phyloP scores from a whole-genome alignment of 2,329 filamentous ascomycete species.

The Hypocrella siamensis region DNA sequence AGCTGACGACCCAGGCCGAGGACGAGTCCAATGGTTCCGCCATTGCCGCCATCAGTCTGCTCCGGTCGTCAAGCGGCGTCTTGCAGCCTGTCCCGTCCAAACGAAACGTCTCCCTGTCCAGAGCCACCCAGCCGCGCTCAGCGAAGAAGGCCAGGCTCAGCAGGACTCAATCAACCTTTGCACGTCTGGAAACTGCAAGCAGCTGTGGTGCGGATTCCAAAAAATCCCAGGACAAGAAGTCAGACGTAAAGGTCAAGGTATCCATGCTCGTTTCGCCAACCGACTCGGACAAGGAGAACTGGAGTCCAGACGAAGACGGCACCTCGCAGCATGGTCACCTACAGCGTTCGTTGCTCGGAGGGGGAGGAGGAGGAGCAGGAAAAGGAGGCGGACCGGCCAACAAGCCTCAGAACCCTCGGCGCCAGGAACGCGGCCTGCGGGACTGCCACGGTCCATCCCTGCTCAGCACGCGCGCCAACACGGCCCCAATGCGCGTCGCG shows the following conservation, averaged over 20 bases:
- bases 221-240: conserved; percentile 10
- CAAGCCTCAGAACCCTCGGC: conserved; percentile 20
- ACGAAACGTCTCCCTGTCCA: conserved; percentile 38
- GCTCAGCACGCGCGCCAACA: conserved; percentile 22
- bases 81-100: conserved; percentile 45
- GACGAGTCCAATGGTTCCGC: conserved; percentile 68
- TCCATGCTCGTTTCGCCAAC: conserved; percentile 21
- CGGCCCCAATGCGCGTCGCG: conserved; percentile 21
- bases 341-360: conserved; percentile 21
- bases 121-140: conserved; percentile 15
- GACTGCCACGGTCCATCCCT: conserved; percentile 19
- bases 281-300: conserved; percentile 95
- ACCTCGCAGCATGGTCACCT: conserved; percentile 5
- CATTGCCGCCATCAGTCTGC: conserved; percentile 63
- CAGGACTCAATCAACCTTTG: conserved; percentile 45
- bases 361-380: too few species aligned
- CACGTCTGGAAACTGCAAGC: conserved; percentile 34
- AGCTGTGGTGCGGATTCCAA: conserved; percentile 11
- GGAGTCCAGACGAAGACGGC: conserved; percentile 39
- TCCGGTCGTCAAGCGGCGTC: conserved; percentile 49
- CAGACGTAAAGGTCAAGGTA: conserved; percentile 20
- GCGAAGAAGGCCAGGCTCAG: conserved; percentile 48
- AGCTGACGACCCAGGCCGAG: conserved; percentile 66
- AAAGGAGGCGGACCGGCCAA: too few species aligned
- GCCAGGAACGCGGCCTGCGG: conserved; percentile 23